Evolutionary conservation across 192 early-diverging fungal genomes (phyloP).

Genomic region (Chytriomyces hyalinus): DNA sequence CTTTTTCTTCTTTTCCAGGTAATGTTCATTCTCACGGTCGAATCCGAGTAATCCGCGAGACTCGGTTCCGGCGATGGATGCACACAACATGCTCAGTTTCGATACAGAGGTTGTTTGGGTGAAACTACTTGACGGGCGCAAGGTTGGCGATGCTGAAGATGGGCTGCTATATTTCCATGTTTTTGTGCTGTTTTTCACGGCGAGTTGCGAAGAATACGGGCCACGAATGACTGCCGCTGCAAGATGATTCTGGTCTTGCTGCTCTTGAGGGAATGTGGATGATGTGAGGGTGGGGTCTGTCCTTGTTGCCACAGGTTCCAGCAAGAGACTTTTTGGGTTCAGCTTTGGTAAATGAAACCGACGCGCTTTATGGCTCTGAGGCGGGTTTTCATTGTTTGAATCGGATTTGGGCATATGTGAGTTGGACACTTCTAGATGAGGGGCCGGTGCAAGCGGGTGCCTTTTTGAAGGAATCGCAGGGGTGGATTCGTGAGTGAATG

Average conservation of each 20-base stretch:
- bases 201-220: too few relatives aligned
- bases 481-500: not conserved
- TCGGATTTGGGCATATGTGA: not conserved
- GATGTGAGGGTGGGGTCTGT: not conserved
- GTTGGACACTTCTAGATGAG: not conserved
- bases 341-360: not conserved
- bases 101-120: not conserved
- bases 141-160: not conserved
- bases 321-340: not conserved
- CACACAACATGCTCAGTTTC: not conserved
- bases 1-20: conserved; percentile 11
- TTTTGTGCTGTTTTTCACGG: conserved; percentile 2
- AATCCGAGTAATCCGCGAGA: conserved; percentile 7
- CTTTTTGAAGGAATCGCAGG: not conserved
- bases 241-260: not conserved
- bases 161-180: not conserved
- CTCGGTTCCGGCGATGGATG: not conserved
- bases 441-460: not conserved
- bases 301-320: not conserved
- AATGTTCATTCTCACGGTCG: conserved; percentile 18
- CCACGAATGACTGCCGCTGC: too few relatives aligned
- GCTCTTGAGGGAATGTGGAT: not conserved
- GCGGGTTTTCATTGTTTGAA: not conserved
- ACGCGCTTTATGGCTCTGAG: not conserved
- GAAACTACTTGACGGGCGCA: not conserved